Evolutionary conservation across 1,284 basidiomycete species (phyloP).

Genomic region (Pascua sp.): DNA sequence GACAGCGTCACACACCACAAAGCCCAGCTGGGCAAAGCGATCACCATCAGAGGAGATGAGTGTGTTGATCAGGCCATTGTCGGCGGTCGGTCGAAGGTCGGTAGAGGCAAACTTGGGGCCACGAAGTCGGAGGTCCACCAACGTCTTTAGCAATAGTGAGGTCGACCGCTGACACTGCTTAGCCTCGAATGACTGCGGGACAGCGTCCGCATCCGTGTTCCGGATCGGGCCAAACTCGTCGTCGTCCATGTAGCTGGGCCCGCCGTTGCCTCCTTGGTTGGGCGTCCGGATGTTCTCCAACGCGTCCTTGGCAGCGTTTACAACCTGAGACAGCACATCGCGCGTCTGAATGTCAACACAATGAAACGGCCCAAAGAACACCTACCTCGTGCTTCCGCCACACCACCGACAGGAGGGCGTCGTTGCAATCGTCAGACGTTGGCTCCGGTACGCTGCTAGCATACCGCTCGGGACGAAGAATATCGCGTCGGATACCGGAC

Average conservation of each 20-base stretch:
- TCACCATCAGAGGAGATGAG: constrained; percentile 56
- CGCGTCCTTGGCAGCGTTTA: constrained; percentile 20
- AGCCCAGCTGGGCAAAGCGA: constrained; percentile 60
- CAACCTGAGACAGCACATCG: not conserved
- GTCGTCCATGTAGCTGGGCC: constrained; percentile 45
- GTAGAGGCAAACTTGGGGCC: constrained; percentile 54
- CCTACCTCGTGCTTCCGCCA: constrained; percentile 65
- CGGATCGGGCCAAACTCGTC: constrained; percentile 66
- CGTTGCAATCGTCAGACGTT: too few species aligned
- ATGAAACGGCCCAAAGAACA: not conserved
- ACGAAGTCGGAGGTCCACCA: constrained; percentile 52
- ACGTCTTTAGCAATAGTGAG: constrained; percentile 18
- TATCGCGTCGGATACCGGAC: constrained; percentile 64
- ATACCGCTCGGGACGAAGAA: constrained; percentile 45
- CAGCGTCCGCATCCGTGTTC: constrained; percentile 46
- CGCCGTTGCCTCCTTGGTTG: not conserved
- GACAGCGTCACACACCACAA: constrained; percentile 59
- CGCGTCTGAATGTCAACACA: constrained; percentile 8
- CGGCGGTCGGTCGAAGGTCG: constrained; percentile 59
- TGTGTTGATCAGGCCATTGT: constrained; percentile 62
- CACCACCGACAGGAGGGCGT: constrained; percentile 33
- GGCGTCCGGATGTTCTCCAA: constrained; percentile 2
- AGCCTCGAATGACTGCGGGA: constrained; percentile 35
- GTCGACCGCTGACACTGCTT: constrained; percentile 31
- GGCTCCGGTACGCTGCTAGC: not conserved